Evolutionary conservation across 345 rosid species (phyloP), one percentile per base, ranked within the genome.

Genomic region (Litchi chinensis): DNA sequence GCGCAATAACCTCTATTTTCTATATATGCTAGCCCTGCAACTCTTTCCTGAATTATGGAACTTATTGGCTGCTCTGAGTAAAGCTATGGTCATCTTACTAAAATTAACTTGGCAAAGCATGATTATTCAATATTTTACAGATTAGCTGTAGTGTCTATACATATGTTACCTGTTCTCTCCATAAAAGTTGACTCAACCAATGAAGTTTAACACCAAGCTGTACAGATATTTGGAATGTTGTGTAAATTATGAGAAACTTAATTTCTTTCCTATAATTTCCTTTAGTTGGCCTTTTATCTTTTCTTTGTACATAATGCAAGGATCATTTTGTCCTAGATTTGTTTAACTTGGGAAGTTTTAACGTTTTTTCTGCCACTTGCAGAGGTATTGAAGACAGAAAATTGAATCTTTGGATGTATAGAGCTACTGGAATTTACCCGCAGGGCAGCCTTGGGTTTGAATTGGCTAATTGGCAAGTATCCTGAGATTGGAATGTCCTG

Each of bases 351-450:
- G 28, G 3, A 21, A 48, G 26, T 13, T 64, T 19, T 19, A 22
- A 43, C 48, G 11, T 32, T 67, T 41, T 68, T 66, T 83, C 3
- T 63, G n/a, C 68, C 40, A 26, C 77, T 66, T 73, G 80, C 82
- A 79, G 86, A 63, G 76, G 79, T 59, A 73, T 40, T 83, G 79
- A 83, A 46, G 76, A n/a, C 12, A 21, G 40, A 50, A 76, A 54
- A 11, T 39, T 22, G 2, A 50, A 75, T 65, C 18, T 43, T 32
- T 52, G 22, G 37, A n/a, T 39, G 28, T 37, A 66, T n/a, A n/a
- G 39, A 65, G 63, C 52, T n/a, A 46, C 28, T 1, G 43, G 78
- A 6, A 11, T 65, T 7, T 11, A 48, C 52, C 64, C 22, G 50
- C 41, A n/a, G 32, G 11, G 65, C 6, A 69, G 71, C 48, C 21